These are phyloP conservation scores for Clarkia xantiana DNA, from an alignment of 345 rosid species.

Conservation along the genomic window DNA sequence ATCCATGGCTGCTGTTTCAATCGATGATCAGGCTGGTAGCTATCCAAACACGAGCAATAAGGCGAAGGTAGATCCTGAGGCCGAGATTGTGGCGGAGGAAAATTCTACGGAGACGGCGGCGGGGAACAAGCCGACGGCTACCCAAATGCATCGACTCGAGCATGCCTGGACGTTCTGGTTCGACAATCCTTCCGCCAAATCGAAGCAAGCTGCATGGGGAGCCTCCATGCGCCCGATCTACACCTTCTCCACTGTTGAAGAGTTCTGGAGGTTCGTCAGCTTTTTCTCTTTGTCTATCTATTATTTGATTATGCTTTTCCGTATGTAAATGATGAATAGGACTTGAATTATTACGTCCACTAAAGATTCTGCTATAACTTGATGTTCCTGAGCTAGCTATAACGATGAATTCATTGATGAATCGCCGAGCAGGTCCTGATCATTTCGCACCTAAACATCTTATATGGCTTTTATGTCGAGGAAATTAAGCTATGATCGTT, in stretches of 20 bases:
- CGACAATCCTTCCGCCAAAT: slow-evolving; percentile 46
- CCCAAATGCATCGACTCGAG: slow-evolving; percentile 20
- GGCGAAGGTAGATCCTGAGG: slow-evolving; percentile 1
- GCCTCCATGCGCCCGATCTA: slow-evolving; percentile 54
- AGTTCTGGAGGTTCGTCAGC: slow-evolving; percentile 59
- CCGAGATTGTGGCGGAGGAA: slow-evolving; percentile 9
- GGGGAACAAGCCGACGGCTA: slow-evolving; percentile 4
- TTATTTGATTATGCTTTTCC: not conserved
- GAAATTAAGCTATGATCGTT: too few relatives aligned
- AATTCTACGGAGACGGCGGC: not conserved
- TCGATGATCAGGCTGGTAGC: not conserved
- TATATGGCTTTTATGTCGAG: too few relatives aligned
- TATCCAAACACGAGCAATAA: not conserved
- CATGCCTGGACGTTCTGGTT: slow-evolving; percentile 95
- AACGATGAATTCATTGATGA: too few relatives aligned
- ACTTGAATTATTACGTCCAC: not conserved
- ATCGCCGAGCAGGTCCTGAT: too few relatives aligned
- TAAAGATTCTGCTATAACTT: too few relatives aligned
- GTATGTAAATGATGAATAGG: not conserved
- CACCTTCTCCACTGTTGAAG: slow-evolving; percentile 59
- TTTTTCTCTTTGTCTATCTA: not conserved
- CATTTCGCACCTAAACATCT: too few relatives aligned
- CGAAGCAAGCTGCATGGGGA: slow-evolving; percentile 60
- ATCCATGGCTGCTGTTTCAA: not conserved
- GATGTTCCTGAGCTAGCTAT: too few relatives aligned